These are phyloP conservation scores for Xylariales sp. DNA, from an alignment of 2,329 filamentous ascomycete genomes.

Conservation along the genomic window DNA sequence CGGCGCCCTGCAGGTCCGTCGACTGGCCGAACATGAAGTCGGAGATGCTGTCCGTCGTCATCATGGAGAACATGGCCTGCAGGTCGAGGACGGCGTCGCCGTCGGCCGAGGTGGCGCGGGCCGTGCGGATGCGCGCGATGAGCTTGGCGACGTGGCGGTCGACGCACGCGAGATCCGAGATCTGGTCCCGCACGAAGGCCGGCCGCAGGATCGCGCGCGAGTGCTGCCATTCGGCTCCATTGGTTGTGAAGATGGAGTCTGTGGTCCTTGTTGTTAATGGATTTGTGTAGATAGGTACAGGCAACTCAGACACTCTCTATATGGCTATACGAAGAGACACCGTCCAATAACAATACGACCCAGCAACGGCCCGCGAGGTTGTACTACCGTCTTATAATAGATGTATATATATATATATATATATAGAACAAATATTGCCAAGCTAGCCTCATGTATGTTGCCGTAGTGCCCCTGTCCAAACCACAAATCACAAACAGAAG, in stretches of 20 bases:
- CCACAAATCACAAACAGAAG: too few relatives aligned
- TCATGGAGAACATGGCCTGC: conserved; percentile 70
- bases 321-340: too few relatives aligned
- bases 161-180: conserved; percentile 76
- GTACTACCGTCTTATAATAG: too few relatives aligned
- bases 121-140: conserved; percentile 63
- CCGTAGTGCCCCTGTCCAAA: background rate
- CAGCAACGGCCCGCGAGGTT: too few relatives aligned
- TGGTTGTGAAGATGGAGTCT: conserved; percentile 64
- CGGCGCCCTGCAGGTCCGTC: conserved; percentile 54
- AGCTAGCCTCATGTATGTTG: background rate
- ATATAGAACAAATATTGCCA: background rate
- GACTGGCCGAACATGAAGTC: conserved; percentile 69
- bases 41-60: conserved; percentile 75
- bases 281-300: too few relatives aligned
- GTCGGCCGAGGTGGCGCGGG: conserved; percentile 57
- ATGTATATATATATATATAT: too few relatives aligned
- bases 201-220: conserved; percentile 64
- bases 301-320: too few relatives aligned
- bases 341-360: too few relatives aligned
- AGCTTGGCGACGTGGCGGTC: conserved; percentile 74
- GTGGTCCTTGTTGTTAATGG: background rate
- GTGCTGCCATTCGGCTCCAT: conserved; percentile 65
- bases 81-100: conserved; percentile 64
- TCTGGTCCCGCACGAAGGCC: conserved; percentile 64